Percentiles rank a stretch among this genome's conserved stretches.
phyloP scores from a whole-genome alignment of 2,329 filamentous ascomycete species.

The Botrytis aclada region DNA sequence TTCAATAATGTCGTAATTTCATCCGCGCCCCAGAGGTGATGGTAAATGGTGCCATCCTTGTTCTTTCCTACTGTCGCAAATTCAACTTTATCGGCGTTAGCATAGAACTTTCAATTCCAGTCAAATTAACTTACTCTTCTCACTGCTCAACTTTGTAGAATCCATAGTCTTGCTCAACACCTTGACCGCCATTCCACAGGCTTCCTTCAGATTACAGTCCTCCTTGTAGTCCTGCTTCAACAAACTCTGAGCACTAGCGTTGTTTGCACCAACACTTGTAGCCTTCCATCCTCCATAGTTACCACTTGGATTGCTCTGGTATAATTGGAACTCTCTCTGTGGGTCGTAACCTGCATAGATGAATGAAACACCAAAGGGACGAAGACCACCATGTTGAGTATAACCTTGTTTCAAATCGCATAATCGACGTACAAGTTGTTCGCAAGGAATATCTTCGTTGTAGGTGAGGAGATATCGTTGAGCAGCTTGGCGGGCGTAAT shows the following conservation, averaged over 20 bases:
- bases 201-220: constrained; percentile 92
- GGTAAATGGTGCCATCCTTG: constrained; percentile 93
- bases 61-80: constrained; percentile 98
- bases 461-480: constrained; percentile 98
- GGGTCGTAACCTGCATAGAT: constrained; percentile 99
- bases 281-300: constrained; percentile 99
- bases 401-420: constrained; percentile 99
- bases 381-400: constrained; percentile 96
- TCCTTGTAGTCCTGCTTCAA: constrained; percentile 99
- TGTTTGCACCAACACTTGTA: constrained; percentile 96
- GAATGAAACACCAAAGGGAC: constrained; percentile 97
- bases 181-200: constrained; percentile 96
- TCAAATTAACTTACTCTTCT: constrained; percentile 75
- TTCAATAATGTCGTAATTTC: constrained; percentile 93
- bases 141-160: constrained; percentile 95
- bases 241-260: constrained; percentile 92
- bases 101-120: neutral
- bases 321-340: constrained; percentile 94
- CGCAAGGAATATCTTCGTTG: constrained; percentile 99
- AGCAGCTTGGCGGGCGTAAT: constrained; percentile 95
- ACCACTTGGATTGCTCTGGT: constrained; percentile 97
- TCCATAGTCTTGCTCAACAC: constrained; percentile 99
- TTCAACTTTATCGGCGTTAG: constrained; percentile 62
- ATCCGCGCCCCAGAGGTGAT: constrained; percentile 94
- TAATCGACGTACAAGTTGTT: constrained; percentile 92